Base-by-base conservation (phyloP, 805 yeast genomes). In the Candida railenensis region DNA sequence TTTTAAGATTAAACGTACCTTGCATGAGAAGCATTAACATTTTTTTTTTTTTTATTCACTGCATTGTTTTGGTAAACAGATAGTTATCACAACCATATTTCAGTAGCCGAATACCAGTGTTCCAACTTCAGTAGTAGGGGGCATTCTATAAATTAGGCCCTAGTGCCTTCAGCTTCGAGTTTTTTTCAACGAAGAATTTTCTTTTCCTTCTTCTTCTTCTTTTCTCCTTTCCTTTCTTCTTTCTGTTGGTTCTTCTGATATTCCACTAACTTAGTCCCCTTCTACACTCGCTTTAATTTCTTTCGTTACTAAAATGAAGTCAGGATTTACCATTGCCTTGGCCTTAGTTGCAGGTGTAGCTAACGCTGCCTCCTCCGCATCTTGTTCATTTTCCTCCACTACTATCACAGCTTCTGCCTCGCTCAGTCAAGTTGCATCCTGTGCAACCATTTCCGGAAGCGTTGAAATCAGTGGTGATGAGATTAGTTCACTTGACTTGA, bases 361-460 rank as follows among this genome's bases (percentile, higher is more conserved):
- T 18, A 28, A 41, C 14, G 53, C 52, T 14, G 48, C 52, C 20
- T 25, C 48, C 19, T 47, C 57, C 34, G 46, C 49, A 44, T 50
- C 61, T n/a, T 72, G 77, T 55, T 69, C 75, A 12, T 66, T 66
- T 48, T 64, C 68, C 48, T 21, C 30, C 12, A 65, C 67, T 43
- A 68, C 73, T 48, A 61, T 72, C 47, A 61, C 71, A 20, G 73
- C 65, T n/a, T 61, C 74, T 30, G 56, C 71, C 37, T 73, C 65
- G 21, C 54, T 69, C 32, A 48, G 61, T 30, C 54, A 50, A 43
- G 56, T 72, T 45, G 65, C 61, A 49, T 51, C 74, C 9, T 72
- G 77, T 55, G 65, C 70, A n/a, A 71, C 75, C 19, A 62, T 72
- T 48, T 67, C 62, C 22, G 77, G 77, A 43, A 54, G 58, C 42